Base-by-base conservation (phyloP, 306 rosid genomes). In the Adenanthera pavonina region DNA sequence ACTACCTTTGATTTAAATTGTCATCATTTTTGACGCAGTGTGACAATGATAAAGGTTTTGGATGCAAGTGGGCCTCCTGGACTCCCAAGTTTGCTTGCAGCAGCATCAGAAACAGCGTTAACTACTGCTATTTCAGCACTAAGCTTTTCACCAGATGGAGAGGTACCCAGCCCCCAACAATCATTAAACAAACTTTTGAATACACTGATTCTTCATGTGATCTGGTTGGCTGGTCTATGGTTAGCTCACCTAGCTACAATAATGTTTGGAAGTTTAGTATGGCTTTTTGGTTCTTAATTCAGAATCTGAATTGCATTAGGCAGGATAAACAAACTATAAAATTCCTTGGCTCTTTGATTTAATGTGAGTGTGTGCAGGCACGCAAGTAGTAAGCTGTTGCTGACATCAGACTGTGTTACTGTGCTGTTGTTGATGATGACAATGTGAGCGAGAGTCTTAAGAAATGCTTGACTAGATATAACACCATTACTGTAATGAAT, bases 31-130 rank as follows among this genome's bases (percentile, higher is more conserved):
- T 25, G 41, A 68, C 84, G 82, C 82, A 95, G 98, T 74, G 91
- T 92, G 76, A 86, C 86, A 75, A 88, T 90, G 94, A 73, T 92
- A 69, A 95, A 95, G 85, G 92, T 93, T 84, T 87, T 95, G 89
- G 98, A 92, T 89, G 98, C 98, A 86, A 93, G 97, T 83, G 98
- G 97, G 64, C 99, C 99, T 75, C 99, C 99, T 41, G 99, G 99
- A 89, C 98, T 95, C 88, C 99, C 99, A 67, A 90, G 85, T 83
- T 85, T 95, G 78, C 93, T 95, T 84, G 88, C 95, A 66, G 72
- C 88, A 49, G 80, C 88, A 59, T 89, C 96, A 52, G 95, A 88
- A 81, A 81, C 87, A 76, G 66, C 69, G 77, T 83, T 87, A 53
- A 78, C 90, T 82, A 79, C 92, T 47, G 97, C 97, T 59, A 92